phyloP scores from a whole-genome alignment of 768 basidiomycete genomes.

The Termitomyces sp. region DNA sequence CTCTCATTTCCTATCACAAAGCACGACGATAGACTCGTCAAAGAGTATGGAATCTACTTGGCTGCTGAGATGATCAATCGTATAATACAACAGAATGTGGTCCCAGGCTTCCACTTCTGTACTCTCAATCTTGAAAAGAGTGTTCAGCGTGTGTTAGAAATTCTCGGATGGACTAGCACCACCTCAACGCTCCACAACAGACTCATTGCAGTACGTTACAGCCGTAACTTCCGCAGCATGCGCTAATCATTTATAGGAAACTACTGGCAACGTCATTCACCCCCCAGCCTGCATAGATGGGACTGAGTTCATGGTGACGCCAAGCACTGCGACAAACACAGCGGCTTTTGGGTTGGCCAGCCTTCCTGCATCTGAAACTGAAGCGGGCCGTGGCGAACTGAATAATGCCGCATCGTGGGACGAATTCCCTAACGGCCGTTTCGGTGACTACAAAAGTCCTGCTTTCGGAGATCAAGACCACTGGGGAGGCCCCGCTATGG shows the following conservation, averaged over 20 bases:
- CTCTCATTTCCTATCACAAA: conserved; percentile 23
- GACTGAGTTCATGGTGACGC: conserved; percentile 48
- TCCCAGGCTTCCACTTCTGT: conserved; percentile 86
- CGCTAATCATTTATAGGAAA: conserved; percentile 11
- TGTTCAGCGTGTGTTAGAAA: conserved; percentile 78
- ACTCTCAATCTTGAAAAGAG: conserved; percentile 98
- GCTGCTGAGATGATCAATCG: conserved; percentile 74
- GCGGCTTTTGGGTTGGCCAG: conserved; percentile 53
- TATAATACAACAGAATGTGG: conserved; percentile 46
- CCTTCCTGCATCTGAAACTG: conserved; percentile 42
- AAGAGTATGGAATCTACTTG: conserved; percentile 87
- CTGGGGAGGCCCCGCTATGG: conserved; percentile 66
- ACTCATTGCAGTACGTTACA: conserved; percentile 52
- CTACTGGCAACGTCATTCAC: conserved; percentile 32
- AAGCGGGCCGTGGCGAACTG: conserved; percentile 66
- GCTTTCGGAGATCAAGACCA: conserved; percentile 81
- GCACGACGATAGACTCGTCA: conserved; percentile 92
- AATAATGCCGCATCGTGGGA: conserved; percentile 82
- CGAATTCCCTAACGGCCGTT: conserved; percentile 97
- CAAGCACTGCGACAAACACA: conserved; percentile 55
- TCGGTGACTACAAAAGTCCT: conserved; percentile 96
- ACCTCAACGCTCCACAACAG: conserved; percentile 45
- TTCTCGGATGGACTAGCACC: conserved; percentile 62
- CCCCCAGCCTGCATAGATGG: conserved; percentile 20
- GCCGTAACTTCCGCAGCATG: not conserved